Conservation (phyloP, 1,284 basidiomycete genomes). For the Schizophyllum commune region DNA sequence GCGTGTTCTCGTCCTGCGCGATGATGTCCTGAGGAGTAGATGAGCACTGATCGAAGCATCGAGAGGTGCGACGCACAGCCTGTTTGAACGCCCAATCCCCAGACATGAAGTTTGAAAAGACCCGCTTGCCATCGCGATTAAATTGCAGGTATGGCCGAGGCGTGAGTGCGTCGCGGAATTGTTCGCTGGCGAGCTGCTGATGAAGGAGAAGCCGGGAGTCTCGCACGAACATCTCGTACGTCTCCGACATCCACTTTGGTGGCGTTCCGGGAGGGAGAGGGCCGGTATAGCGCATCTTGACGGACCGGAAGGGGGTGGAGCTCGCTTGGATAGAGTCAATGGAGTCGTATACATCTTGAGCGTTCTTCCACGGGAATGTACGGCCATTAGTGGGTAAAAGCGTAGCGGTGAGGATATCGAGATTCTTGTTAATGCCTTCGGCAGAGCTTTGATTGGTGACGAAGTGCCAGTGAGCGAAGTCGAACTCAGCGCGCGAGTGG, state of each 20-base stretch:
- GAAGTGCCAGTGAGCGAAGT: background rate
- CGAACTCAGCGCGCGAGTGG: background rate
- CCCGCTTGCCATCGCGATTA: constrained; percentile 6
- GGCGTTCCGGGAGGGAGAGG: background rate
- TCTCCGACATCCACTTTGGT: constrained; percentile 25
- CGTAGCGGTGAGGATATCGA: background rate
- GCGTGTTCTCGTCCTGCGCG: constrained; percentile 2
- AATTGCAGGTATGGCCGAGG: constrained; percentile 19
- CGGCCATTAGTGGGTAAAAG: background rate
- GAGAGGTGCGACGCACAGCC: constrained; percentile 1
- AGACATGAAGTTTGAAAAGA: constrained; percentile 26
- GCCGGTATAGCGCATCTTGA: background rate
- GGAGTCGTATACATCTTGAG: background rate
- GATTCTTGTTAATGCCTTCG: background rate
- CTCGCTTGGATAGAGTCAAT: background rate
- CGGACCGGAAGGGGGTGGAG: background rate
- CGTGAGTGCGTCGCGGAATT: constrained; percentile 21
- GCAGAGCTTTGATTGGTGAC: background rate
- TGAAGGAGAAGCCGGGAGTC: constrained; percentile 20
- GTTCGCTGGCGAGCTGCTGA: constrained; percentile 20
- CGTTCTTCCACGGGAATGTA: background rate
- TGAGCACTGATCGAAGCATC: background rate
- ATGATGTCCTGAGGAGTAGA: constrained; percentile 8
- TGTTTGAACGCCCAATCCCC: constrained; percentile 28
- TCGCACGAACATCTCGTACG: constrained; percentile 28